These are phyloP conservation scores for Sporothrix mexicana DNA, from an alignment of 2,329 filamentous ascomycete genomes.

Conservation along the genomic window DNA sequence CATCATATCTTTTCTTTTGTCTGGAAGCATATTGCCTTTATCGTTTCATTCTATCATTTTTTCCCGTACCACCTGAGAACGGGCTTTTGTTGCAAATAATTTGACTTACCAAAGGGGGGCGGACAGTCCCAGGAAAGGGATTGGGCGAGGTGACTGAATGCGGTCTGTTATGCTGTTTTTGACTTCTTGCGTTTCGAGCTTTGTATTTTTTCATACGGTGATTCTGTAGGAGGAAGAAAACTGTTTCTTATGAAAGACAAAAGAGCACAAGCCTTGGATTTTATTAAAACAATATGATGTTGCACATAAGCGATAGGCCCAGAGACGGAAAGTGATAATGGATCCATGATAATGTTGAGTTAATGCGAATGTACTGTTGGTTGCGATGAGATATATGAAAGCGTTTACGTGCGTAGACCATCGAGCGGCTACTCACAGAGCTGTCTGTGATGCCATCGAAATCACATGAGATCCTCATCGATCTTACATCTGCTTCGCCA, in stretches of 20 bases:
- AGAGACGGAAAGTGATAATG: too few relatives aligned
- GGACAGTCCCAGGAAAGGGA: too few relatives aligned
- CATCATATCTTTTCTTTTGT: constrained; percentile 37
- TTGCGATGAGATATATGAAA: neutral
- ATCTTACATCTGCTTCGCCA: too few relatives aligned
- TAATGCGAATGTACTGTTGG: neutral
- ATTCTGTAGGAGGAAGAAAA: neutral
- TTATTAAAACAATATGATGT: neutral
- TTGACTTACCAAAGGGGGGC: neutral
- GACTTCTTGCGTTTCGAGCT: neutral
- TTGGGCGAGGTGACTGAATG: neutral
- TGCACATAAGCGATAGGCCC: neutral
- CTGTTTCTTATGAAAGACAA: too few relatives aligned
- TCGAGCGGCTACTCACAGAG: too few relatives aligned
- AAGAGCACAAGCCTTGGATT: too few relatives aligned
- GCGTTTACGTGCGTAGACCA: neutral
- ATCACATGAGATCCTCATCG: too few relatives aligned
- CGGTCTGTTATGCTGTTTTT: neutral
- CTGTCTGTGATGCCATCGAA: too few relatives aligned
- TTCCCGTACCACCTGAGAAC: too few relatives aligned
- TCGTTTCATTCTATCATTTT: too few relatives aligned
- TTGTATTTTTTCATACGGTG: constrained; percentile 17
- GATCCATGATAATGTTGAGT: neutral
- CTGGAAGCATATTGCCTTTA: neutral
- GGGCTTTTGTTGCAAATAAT: neutral